A percentile compares a stretch with the other conserved stretches of the same genome.
Conservation (phyloP, 768 basidiomycete genomes). For the Boletales sp. region DNA sequence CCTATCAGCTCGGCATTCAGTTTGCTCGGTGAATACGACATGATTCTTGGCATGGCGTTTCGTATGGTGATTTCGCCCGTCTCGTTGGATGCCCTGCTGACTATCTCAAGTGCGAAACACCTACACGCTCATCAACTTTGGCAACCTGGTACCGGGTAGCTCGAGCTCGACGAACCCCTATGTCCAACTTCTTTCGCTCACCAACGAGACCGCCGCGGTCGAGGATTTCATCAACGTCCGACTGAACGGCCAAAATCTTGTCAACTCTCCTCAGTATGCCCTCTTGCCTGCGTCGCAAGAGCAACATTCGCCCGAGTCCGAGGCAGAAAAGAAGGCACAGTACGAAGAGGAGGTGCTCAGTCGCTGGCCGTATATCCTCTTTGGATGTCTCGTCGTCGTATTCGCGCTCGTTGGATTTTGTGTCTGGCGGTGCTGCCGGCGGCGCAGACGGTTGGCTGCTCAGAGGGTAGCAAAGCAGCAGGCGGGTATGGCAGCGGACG, state of each 20-base stretch:
- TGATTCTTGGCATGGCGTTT: conserved; percentile 82
- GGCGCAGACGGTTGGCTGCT: conserved; percentile 32
- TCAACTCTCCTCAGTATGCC: conserved; percentile 48
- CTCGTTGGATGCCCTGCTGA: conserved; percentile 3
- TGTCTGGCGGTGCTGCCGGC: conserved; percentile 61
- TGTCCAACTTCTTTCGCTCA: conserved; percentile 65
- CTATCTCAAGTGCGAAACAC: conserved; percentile 62
- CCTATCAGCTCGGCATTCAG: conserved; percentile 80
- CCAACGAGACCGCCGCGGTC: conserved; percentile 48
- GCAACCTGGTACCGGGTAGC: conserved; percentile 57
- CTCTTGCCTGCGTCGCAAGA: conserved; percentile 59
- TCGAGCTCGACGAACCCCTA: conserved; percentile 54
- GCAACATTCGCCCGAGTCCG: conserved; percentile 62
- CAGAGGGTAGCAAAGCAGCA: conserved; percentile 20
- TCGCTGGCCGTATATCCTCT: conserved; percentile 71
- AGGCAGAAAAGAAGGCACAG: conserved; percentile 61
- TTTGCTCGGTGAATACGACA: conserved; percentile 72
- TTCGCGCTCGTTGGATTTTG: conserved; percentile 44
- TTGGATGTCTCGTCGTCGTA: conserved; percentile 53
- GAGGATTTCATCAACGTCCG: conserved; percentile 66
- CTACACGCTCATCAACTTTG: conserved; percentile 71
- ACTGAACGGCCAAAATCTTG: conserved; percentile 55
- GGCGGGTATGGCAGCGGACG: not conserved
- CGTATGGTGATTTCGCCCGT: conserved; percentile 38
- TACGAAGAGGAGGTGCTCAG: conserved; percentile 62